Evolutionary conservation across 106 monocot species (phyloP).

Genomic region (Platanthera zijinensis): DNA sequence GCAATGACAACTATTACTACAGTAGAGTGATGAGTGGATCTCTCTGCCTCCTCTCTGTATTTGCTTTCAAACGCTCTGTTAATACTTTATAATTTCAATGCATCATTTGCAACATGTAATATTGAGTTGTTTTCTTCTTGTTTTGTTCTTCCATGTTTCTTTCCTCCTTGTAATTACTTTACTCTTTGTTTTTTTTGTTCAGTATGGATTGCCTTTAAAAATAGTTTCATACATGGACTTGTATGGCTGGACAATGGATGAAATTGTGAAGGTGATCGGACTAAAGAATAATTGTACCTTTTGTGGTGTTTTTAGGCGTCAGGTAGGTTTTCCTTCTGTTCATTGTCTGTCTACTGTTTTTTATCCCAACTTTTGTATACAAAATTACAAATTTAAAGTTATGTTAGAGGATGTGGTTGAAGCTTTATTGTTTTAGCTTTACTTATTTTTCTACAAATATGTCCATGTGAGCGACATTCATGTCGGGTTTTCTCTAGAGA

Average conservation of each 20-base stretch:
- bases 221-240: slow-evolving; percentile 93
- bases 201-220: slow-evolving; percentile 95
- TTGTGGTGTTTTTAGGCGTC: slow-evolving; percentile 98
- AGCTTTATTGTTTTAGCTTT: not conserved
- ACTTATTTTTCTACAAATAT: not conserved
- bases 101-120: not conserved
- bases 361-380: not conserved
- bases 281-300: slow-evolving; percentile 98
- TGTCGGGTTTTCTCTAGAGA: no score
- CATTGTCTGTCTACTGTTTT: not conserved
- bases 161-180: not conserved
- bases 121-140: not conserved
- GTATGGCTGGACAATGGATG: slow-evolving; percentile 99
- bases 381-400: not conserved
- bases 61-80: not conserved
- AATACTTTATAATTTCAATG: not conserved
- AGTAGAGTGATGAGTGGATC: not conserved
- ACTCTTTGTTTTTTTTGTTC: slow-evolving; percentile 1
- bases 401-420: not conserved
- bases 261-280: slow-evolving; percentile 94
- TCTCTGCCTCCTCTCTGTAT: not conserved
- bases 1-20: not conserved
- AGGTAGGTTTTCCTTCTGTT: slow-evolving; percentile 43
- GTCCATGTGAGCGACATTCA: not conserved
- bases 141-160: not conserved